Evolutionary conservation across 208 protist genomes (phyloP), one percentile per base, ranked within the genome.

Genomic region (Trypanosoma congolense): DNA sequence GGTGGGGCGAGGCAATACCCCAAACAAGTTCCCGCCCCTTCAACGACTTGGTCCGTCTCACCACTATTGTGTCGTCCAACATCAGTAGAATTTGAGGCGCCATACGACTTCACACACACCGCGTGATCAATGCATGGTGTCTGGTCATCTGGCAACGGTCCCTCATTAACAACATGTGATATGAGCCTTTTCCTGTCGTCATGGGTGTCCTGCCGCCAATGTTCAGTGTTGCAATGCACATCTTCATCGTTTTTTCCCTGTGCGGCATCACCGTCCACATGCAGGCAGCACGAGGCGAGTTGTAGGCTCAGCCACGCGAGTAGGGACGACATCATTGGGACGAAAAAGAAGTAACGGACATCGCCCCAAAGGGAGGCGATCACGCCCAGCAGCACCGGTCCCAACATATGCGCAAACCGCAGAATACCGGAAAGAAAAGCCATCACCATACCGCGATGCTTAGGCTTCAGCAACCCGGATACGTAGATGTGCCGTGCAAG

Each of bases 401-500:
- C 83, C 31, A 92, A 46, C 10, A 90, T 84, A 61, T 90, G 83
- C 18, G 81, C 46, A 74, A 75, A 90, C 16, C 83, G 76, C 25
- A 90, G 65, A 28, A 92, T 59, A n/a, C 83, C 83, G 0, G 76
- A 75, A 18, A 95, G 56, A 43, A 87, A 83, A 2, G 80, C 56
- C 69, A 95, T 85, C 28, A 89, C 62, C 35, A 79, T 80, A 0
- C 81, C 87, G n/a, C 83, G 78, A 38, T 90, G 77, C 56, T 76
- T 71, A 47, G 74, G 77, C n/a, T 78, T 76, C 18, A 71, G 65
- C 25, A 87, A 73, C 3, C 71, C 61, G 8, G 82, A 54, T 14
- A 89, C 83, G 31, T 90, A 89, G 25, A 95, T 86, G 71, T 92
- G 83, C 0, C 82, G 81, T 21, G 83, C 50, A 1, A 95, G 60